Conservation (phyloP, 257 asterid genomes). For the Capsicum chinense region DNA sequence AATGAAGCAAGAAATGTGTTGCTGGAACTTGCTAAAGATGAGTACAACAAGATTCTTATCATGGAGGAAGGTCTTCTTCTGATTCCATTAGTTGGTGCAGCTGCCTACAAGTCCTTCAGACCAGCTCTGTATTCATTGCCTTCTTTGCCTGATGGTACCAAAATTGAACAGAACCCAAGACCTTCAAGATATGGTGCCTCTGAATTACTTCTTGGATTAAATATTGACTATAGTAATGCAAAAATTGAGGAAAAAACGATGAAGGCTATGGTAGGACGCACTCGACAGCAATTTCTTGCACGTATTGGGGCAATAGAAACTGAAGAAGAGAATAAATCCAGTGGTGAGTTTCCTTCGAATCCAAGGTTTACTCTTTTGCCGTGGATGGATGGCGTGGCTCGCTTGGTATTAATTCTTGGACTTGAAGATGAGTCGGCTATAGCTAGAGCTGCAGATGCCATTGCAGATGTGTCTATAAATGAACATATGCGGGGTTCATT, state of each 20-base stretch:
- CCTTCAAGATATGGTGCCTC: conserved; percentile 84
- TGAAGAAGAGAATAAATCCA: conserved; percentile 54
- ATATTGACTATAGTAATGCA: conserved; percentile 45
- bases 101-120: conserved; percentile 71
- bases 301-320: conserved; percentile 82
- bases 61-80: conserved; percentile 82
- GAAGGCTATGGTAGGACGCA: conserved; percentile 68
- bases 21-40: conserved; percentile 79
- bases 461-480: conserved; percentile 76
- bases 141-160: conserved; percentile 85
- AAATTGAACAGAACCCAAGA: conserved; percentile 58
- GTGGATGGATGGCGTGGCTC: conserved; percentile 77
- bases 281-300: conserved; percentile 84
- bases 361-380: conserved; percentile 71
- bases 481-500: conserved; percentile 74
- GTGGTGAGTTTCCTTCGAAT: conserved; percentile 37
- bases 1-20: conserved; percentile 71
- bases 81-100: conserved; percentile 82
- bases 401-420: conserved; percentile 84
- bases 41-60: conserved; percentile 63
- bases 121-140: conserved; percentile 83
- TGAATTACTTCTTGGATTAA: conserved; percentile 70
- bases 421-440: conserved; percentile 82
- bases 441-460: conserved; percentile 72
- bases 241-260: conserved; percentile 67